A percentile compares a stretch with the other conserved stretches of the same genome.
These are phyloP conservation scores for Metarhizium album DNA, from an alignment of 2,329 filamentous ascomycete genomes.

Conservation along the genomic window DNA sequence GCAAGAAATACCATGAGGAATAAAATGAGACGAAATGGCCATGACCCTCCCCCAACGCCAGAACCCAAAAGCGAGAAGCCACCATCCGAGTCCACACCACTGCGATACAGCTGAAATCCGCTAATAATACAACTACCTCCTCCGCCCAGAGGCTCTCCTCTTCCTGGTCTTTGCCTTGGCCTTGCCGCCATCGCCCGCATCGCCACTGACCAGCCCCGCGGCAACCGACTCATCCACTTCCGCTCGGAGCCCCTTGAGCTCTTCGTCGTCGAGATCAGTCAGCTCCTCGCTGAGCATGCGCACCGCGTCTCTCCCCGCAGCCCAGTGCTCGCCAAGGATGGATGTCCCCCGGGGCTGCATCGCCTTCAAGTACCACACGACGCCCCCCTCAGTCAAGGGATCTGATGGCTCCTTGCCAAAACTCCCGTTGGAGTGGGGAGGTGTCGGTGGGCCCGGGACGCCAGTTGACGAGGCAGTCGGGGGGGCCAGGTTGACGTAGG, in stretches of 20 bases:
- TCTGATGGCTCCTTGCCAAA: slow-evolving; percentile 38
- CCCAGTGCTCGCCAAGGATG: slow-evolving; percentile 56
- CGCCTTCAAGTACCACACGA: slow-evolving; percentile 77
- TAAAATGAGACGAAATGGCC: not conserved
- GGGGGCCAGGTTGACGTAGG: slow-evolving; percentile 25
- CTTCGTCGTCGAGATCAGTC: slow-evolving; percentile 86
- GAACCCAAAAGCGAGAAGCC: not conserved
- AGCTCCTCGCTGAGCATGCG: slow-evolving; percentile 71
- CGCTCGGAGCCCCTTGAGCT: slow-evolving; percentile 58
- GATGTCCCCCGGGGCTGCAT: slow-evolving; percentile 76
- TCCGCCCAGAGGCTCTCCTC: slow-evolving; percentile 24
- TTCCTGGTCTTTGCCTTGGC: slow-evolving; percentile 21
- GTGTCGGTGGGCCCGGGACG: slow-evolving; percentile 45
- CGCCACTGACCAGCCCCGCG: slow-evolving; percentile 14
- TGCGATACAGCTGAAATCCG: not conserved
- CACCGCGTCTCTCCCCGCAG: slow-evolving; percentile 56
- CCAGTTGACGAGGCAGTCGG: slow-evolving; percentile 14
- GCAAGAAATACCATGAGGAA: too few species aligned
- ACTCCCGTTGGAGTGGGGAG: slow-evolving; percentile 54
- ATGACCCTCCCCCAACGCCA: not conserved
- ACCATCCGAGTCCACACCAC: not conserved
- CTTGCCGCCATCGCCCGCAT: slow-evolving; percentile 11
- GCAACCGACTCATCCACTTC: slow-evolving; percentile 36
- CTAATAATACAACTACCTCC: slow-evolving; percentile 15
- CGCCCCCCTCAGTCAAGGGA: slow-evolving; percentile 59